These are phyloP conservation scores for Fusarium sp. DNA, from an alignment of 2,329 filamentous ascomycete species.

Conservation along the genomic window DNA sequence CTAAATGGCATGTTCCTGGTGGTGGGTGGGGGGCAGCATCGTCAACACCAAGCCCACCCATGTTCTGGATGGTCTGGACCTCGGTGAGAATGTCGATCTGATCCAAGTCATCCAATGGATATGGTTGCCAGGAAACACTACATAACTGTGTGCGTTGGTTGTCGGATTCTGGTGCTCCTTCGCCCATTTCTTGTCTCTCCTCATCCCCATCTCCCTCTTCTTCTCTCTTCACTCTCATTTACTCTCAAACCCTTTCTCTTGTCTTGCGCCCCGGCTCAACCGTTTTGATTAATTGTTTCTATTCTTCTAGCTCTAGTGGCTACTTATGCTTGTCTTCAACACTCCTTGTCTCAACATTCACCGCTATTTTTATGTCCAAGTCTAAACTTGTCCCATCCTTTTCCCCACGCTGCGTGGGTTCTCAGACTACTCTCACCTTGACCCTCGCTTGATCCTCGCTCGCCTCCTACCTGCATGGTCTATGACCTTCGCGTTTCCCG, in stretches of 20 bases:
- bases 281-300: background rate
- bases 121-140: conserved; percentile 25
- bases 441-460: conserved; percentile 61
- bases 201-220: background rate
- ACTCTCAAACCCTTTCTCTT: conserved; percentile 2
- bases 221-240: background rate
- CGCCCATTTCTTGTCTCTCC: conserved; percentile 13
- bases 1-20: conserved; percentile 34
- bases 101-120: conserved; percentile 35
- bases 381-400: conserved; percentile 1
- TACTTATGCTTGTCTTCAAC: conserved; percentile 2
- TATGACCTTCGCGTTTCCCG: conserved; percentile 61
- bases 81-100: conserved; percentile 45
- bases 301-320: background rate
- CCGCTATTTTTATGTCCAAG: conserved; percentile 20
- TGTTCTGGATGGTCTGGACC: conserved; percentile 46
- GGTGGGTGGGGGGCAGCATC: conserved; percentile 35
- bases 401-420: conserved; percentile 34
- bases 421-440: conserved; percentile 59
- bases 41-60: conserved; percentile 31
- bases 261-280: conserved; percentile 9
- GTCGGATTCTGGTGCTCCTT: conserved; percentile 14
- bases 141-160: conserved; percentile 27
- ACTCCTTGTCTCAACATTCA: conserved; percentile 13
- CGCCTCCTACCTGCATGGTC: conserved; percentile 55